These are phyloP conservation scores for Dactylis glomerata DNA, from an alignment of 176 grass and related monocot genomes.

Conservation along the genomic window DNA sequence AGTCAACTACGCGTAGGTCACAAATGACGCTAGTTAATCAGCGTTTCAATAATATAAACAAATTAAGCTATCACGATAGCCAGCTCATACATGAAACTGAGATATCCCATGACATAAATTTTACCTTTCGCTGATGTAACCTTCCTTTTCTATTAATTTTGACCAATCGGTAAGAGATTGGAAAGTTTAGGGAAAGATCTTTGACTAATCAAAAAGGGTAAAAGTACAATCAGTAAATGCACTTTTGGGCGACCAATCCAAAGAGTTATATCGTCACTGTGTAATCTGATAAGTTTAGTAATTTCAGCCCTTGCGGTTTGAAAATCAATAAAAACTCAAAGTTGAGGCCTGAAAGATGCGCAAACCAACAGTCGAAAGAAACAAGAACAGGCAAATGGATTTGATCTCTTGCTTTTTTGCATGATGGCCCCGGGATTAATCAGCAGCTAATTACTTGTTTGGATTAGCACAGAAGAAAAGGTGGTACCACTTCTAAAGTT, in stretches of 20 bases:
- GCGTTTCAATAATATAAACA: background rate
- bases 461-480: constrained; percentile 26
- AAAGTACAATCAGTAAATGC: background rate
- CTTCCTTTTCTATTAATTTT: constrained; percentile 21
- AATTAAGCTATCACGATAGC: background rate
- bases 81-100: background rate
- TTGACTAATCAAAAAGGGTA: background rate
- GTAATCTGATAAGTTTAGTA: background rate
- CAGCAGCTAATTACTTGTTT: background rate
- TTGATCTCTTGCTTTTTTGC: background rate
- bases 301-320: background rate
- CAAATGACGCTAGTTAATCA: background rate
- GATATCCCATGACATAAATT: background rate
- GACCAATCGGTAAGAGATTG: background rate
- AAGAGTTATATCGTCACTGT: background rate
- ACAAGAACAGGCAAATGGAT: background rate
- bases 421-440: background rate
- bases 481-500: background rate
- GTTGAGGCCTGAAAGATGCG: background rate
- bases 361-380: background rate
- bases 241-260: background rate
- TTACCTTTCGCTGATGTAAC: background rate
- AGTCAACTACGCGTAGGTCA: constrained; percentile 16
- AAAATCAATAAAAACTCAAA: background rate
- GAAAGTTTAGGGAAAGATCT: background rate